phyloP scores from a whole-genome alignment of 202 grass and related monocot species.

The Musa balbisiana region DNA sequence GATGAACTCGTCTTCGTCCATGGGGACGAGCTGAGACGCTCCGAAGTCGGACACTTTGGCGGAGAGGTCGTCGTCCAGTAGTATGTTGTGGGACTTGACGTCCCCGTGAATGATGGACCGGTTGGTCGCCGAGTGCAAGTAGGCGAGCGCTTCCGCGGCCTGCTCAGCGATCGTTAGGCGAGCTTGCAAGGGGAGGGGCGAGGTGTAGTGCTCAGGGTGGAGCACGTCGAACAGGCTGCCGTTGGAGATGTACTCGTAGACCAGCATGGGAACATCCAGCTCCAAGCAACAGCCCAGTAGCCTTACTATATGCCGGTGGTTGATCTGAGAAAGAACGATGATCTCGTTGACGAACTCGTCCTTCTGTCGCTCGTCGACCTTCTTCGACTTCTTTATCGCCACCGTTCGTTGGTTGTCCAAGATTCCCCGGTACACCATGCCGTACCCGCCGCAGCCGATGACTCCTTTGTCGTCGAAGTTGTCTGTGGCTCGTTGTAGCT shows the following conservation, averaged over 20 bases:
- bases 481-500: not conserved
- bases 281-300: not conserved
- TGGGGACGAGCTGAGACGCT: not conserved
- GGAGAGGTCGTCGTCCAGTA: not conserved
- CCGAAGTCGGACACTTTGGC: slow-evolving; percentile 4
- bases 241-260: not conserved
- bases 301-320: not conserved
- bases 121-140: not conserved
- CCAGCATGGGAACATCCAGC: not conserved
- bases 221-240: not conserved
- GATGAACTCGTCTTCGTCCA: not conserved
- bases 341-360: not conserved
- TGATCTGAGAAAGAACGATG: not conserved
- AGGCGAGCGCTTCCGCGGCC: not conserved
- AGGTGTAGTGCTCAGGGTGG: not conserved
- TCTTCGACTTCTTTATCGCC: not conserved
- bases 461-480: not conserved
- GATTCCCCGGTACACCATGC: not conserved
- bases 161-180: not conserved
- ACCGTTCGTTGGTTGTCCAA: not conserved
- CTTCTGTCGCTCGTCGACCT: not conserved
- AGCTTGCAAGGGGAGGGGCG: not conserved
- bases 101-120: not conserved
- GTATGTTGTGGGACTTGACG: not conserved
- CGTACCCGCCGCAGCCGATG: not conserved